Percentiles rank a stretch among this genome's conserved stretches.
Evolutionary conservation across 495 filamentous ascomycete species (phyloP).

Genomic region (Apodospora peruviana): DNA sequence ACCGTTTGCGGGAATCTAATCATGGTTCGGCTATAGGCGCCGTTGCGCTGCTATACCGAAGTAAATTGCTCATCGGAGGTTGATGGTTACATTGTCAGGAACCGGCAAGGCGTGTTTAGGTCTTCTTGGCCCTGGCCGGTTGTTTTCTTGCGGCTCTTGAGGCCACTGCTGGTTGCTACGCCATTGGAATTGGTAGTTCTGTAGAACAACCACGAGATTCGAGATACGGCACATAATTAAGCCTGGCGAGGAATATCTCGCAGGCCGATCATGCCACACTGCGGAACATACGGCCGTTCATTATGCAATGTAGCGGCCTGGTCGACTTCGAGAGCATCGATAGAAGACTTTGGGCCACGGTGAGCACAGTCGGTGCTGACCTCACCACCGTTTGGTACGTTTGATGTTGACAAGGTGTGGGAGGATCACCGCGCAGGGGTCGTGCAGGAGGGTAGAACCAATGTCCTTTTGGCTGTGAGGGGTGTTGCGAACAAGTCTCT

Average conservation of each 20-base stretch:
- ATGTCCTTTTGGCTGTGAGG: not conserved
- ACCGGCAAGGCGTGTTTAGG: not conserved
- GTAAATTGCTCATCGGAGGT: not conserved
- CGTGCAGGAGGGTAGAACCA: not conserved
- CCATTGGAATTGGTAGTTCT: not conserved
- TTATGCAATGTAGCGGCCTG: not conserved
- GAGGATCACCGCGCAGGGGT: too few relatives aligned
- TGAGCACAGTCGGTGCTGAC: constrained; percentile 3
- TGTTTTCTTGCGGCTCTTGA: not conserved
- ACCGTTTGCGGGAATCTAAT: not conserved
- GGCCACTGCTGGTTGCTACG: not conserved
- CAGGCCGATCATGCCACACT: not conserved
- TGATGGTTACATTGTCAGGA: constrained; percentile 3
- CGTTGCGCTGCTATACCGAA: not conserved
- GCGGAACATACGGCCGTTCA: not conserved
- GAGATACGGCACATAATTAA: not conserved
- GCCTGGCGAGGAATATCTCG: too few relatives aligned
- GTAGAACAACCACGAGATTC: too few relatives aligned
- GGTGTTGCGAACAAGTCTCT: constrained; percentile 2
- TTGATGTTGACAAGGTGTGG: constrained; percentile 17
- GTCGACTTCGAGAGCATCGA: not conserved
- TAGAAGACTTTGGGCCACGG: not conserved
- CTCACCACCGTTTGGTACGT: constrained; percentile 3
- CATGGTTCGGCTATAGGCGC: not conserved
- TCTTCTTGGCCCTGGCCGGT: not conserved